Percentiles rank a stretch among this genome's conserved stretches.
Evolutionary conservation across 345 rosid species (phyloP).

Genomic region (Eutrema japonicum): DNA sequence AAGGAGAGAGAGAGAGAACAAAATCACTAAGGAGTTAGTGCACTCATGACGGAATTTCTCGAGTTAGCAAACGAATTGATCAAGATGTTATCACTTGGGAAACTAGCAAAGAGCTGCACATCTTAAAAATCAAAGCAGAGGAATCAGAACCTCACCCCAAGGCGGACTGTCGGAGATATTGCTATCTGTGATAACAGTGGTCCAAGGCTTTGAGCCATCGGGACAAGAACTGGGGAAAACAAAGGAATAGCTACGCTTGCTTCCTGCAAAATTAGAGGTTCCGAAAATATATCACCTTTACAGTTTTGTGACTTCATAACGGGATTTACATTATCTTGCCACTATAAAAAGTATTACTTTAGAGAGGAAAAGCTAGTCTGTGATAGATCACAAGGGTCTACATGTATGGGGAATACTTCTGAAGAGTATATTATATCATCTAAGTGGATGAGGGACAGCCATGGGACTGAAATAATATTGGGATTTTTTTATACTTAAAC

Average conservation of each 20-base stretch:
- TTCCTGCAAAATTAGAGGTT: slow-evolving; percentile 58
- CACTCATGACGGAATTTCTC: slow-evolving; percentile 1
- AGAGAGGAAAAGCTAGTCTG: slow-evolving; percentile 7
- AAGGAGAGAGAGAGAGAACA: not conserved
- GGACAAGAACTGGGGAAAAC: slow-evolving; percentile 94
- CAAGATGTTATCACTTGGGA: slow-evolving; percentile 2
- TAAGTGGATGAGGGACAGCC: not conserved
- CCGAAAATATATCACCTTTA: slow-evolving; percentile 2
- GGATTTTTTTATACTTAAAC: not conserved
- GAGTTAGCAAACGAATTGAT: slow-evolving; percentile 13
- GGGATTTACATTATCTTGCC: not conserved
- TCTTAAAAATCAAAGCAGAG: slow-evolving; percentile 10
- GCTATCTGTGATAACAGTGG: slow-evolving; percentile 80
- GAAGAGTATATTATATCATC: not conserved
- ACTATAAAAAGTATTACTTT: not conserved
- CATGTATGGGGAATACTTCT: not conserved
- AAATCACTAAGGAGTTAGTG: not conserved
- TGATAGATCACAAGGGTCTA: slow-evolving; percentile 3
- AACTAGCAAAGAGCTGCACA: not conserved
- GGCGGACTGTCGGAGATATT: slow-evolving; percentile 74
- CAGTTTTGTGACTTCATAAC: slow-evolving; percentile 2
- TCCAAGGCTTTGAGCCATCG: slow-evolving; percentile 92
- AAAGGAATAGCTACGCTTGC: slow-evolving; percentile 89
- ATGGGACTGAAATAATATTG: not conserved
- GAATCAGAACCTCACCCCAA: slow-evolving; percentile 68